These are phyloP conservation scores for Penicillium tannophilum DNA, from an alignment of 495 filamentous ascomycete species.

Conservation along the genomic window DNA sequence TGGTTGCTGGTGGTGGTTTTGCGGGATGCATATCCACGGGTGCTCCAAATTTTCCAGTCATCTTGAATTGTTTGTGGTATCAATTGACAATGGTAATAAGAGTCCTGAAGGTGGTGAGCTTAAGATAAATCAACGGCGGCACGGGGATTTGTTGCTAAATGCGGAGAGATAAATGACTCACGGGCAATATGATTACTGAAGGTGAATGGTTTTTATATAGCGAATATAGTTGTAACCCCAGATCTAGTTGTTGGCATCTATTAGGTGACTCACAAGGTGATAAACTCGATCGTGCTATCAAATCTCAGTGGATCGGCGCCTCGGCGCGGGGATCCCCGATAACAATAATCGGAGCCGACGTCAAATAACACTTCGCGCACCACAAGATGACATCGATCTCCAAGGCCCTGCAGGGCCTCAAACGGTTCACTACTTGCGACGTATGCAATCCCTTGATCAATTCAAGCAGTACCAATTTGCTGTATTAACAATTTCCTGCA, in stretches of 20 bases:
- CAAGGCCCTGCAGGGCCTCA: not conserved
- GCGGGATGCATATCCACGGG: constrained; percentile 11
- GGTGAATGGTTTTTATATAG: not conserved
- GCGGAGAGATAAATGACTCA: not conserved
- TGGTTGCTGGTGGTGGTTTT: constrained; percentile 7
- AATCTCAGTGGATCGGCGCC: not conserved
- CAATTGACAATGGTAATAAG: not conserved
- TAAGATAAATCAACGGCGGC: too few species aligned
- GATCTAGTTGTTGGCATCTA: not conserved
- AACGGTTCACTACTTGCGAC: constrained; percentile 23
- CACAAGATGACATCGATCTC: not conserved
- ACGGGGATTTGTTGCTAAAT: not conserved
- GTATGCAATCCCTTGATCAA: constrained; percentile 9
- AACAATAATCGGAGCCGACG: not conserved
- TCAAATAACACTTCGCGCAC: not conserved
- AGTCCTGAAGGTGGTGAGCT: not conserved
- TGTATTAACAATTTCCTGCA: constrained; percentile 1
- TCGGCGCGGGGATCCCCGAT: not conserved
- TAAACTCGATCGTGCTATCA: not conserved
- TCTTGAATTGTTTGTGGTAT: not conserved
- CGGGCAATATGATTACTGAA: not conserved
- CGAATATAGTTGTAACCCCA: not conserved
- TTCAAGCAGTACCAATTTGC: not conserved
- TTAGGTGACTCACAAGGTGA: not conserved
- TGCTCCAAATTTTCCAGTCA: constrained; percentile 5